These are phyloP conservation scores for Chlorella vulgaris DNA, from an alignment of 139 green algal genomes.

Conservation along the genomic window DNA sequence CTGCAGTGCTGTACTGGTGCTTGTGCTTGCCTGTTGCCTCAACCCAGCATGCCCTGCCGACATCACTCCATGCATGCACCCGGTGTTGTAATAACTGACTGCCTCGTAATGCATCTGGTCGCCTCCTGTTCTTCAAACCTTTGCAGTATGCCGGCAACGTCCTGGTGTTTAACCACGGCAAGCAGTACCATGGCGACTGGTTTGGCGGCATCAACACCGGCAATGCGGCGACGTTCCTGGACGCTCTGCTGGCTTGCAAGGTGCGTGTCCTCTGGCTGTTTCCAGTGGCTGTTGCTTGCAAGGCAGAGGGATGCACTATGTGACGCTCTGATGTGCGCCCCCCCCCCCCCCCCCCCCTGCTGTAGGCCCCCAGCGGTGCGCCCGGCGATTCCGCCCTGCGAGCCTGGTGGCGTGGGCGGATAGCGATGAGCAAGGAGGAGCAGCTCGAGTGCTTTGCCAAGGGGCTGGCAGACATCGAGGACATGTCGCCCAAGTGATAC, in stretches of 20 bases:
- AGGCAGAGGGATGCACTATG: not conserved
- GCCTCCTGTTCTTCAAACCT: not conserved
- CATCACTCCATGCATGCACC: not conserved
- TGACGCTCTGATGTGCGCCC: not conserved
- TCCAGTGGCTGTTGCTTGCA: not conserved
- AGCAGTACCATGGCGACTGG: conserved; percentile 53
- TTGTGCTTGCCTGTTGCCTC: not conserved
- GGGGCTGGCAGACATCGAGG: conserved; percentile 23
- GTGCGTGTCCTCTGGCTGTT: not conserved
- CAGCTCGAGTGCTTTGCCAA: conserved; percentile 38
- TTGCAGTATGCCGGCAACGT: conserved; percentile 61
- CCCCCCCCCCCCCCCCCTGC: not conserved
- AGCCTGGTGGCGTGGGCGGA: conserved; percentile 47
- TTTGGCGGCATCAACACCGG: conserved; percentile 45
- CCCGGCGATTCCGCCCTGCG: conserved; percentile 25
- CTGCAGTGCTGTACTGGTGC: not conserved
- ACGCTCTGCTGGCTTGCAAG: conserved; percentile 20
- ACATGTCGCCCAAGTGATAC: too few relatives aligned
- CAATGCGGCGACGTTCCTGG: conserved; percentile 39
- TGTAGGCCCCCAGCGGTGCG: conserved; percentile 5
- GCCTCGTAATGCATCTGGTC: too few relatives aligned
- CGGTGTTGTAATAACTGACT: too few relatives aligned
- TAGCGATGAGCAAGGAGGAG: conserved; percentile 49
- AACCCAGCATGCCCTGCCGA: not conserved
- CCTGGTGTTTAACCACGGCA: conserved; percentile 34